Base-by-base conservation (phyloP, 805 yeast species). In the Candida germanica region DNA sequence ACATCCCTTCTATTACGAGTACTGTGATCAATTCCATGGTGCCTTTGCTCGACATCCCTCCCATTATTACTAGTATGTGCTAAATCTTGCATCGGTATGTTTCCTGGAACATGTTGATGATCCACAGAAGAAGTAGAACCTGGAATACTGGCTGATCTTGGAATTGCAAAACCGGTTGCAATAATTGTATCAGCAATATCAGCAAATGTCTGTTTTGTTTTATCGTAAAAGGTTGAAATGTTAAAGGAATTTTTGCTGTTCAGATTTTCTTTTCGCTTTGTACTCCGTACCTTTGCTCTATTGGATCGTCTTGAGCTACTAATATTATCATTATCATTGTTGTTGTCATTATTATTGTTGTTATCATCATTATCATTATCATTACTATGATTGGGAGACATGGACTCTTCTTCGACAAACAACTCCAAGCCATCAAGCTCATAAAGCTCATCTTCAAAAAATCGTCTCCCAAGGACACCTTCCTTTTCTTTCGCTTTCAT, bases 381-480 rank as follows among this genome's bases (percentile, higher is more conserved):
- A 13, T 28, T 9, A 9, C 20, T 30, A 15, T n/a, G 18, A 18
- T 27, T 36, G 4, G 26, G 32, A 4, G 51, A 51, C 14, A 52
- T 55, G 5, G 51, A 52, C n/a, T 54, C 56, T 23, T 61, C 61
- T 31, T 67, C 70, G 2, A 61, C 63, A 42, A 66, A 68, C 13
- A 68, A 47, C 38, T 65, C 71, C 28, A 53, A 53, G 18, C 66
- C 49, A 38, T 64, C 73, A 17, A 66, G 51, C 44, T 64, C 70
- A 38, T 62, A 67, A 21, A 65, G 32, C 37, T 80, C 87, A 38
- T 83, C 89, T 44, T 82, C 91, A 51, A 77, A 82, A 29, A 83
- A 75, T 12, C 79, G 79, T 41, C 94, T 64, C 1, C 95, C 95
- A 26, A 87, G 54, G 4, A 85, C 74, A 6, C 91, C 86, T 40